Evolutionary conservation across 441 rosid genomes (phyloP), one percentile per base, ranked within the genome.

Genomic region (Hypseocharis bilobata): DNA sequence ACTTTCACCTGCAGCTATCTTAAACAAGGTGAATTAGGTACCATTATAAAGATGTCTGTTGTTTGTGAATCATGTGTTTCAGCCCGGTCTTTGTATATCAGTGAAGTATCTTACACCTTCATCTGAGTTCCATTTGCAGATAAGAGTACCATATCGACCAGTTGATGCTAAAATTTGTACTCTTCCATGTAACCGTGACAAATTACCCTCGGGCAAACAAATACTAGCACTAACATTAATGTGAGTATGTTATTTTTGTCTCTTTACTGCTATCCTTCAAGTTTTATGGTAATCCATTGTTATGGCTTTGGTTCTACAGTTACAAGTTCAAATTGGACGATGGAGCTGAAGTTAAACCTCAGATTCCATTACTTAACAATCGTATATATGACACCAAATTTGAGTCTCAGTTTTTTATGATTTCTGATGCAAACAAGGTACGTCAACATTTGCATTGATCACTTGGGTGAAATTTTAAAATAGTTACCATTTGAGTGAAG

Each of bases 301-400:
- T 63, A n/a, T 66, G 61, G 57, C 69, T 60, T 73, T 70, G 69
- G 66, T 64, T 75, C 36, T 81, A 80, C 81, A 91, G 98, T 68
- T 94, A 91, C 86, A 88, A 84, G 80, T 79, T 94, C 79, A 94
- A 89, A 82, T 80, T 94, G 78, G 97, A 91, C 77, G 98, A 91
- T 67, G 98, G 83, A 71, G 90, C 96, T 69, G 89, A 83, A 77
- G 85, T 91, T 51, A 86, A 82, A 77, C 98, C 99, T 27, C 82
- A 83, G 60, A 82, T 94, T 70, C 99, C 99, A 14, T 74, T 94
- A 74, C 86, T 94, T 68, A 94, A 91, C 79, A 83, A 86, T 82
- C 96, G 99, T 67, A 82, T 94, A 67, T 94, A 94, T 78, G 99
- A 94, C 85, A 91, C 81, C 56, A 91, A 89, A 80, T 94, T 91